Base-by-base conservation (phyloP, 108 stramenopile genomes). In the Discostella stelligeroides region DNA sequence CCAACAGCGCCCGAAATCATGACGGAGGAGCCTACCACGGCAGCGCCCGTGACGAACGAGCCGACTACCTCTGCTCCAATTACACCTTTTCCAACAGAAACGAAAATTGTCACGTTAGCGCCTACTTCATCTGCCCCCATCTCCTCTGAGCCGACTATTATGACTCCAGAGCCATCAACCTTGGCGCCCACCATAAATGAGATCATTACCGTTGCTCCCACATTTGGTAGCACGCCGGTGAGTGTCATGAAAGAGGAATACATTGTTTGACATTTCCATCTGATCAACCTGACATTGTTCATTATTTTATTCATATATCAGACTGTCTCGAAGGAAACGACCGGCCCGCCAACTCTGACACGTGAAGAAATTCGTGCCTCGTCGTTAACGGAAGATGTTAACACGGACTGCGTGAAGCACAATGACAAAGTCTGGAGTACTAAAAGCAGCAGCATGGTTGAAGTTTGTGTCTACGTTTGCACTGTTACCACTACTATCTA, bases 391-490 rank as follows among this genome's bases (percentile, higher is more conserved):
- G 39, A 58, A 38, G 34, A 58, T 0, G 57, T 41, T 4, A 58
- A 58, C n/a, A 58, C 57, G 0, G 57, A 37, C 39, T 58, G 57
- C 18, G 57, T 41, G 34, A 4, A 40, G 3, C 28, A 58, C 7
- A 39, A 18, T 21, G 57, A 58, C 9, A 58, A 18, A 1, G 57
- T 58, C n/a, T 14, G n/a, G 13, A 58, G 57, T 58, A 20, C 57
- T 20, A 13, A 34, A 14, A 56, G 34, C n/a, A 21, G 15, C 38
- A 41, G n/a, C 34, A n/a, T 18, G 4, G 18, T 58, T 20, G 34
- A 58, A 20, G 39, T 41, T n/a, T 58, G 57, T 58, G 57, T 58
- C 39, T 39, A 58, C 37, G 57, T 58, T 20, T 58, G 57, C 57
- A 58, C 57, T 4, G 20, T 41, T 4, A 58, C 57, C n/a, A 40